A percentile compares a stretch with the other conserved stretches of the same genome.
Conservation (phyloP, 2,329 filamentous ascomycete genomes). For the Geosmithia putterillii region DNA sequence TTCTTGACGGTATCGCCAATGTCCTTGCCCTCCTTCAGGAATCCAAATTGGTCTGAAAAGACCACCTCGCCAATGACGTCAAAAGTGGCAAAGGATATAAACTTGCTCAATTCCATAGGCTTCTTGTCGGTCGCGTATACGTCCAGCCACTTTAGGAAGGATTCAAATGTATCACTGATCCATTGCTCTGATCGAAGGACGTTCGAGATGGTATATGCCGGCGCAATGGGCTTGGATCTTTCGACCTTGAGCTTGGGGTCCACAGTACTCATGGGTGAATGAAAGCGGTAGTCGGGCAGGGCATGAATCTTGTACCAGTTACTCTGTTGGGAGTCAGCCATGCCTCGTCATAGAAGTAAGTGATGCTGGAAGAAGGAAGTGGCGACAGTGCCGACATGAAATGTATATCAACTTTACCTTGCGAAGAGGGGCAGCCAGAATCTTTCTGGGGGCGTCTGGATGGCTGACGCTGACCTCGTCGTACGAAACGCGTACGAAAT, state of each 20-base stretch:
- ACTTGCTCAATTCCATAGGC: slow-evolving; percentile 5
- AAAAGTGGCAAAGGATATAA: slow-evolving; percentile 4
- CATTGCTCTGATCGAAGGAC: slow-evolving; percentile 3
- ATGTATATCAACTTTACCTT: neutral
- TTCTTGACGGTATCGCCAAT: slow-evolving; percentile 16
- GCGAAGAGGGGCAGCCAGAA: slow-evolving; percentile 3
- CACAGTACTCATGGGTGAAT: slow-evolving; percentile 4
- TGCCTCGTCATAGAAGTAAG: too few species aligned
- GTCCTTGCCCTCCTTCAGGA: slow-evolving; percentile 8
- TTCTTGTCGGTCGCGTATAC: slow-evolving; percentile 1
- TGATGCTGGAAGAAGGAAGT: too few species aligned
- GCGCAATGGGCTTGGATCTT: slow-evolving; percentile 3
- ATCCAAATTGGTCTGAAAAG: slow-evolving; percentile 8
- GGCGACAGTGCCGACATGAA: too few species aligned
- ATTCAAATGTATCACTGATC: slow-evolving; percentile 3
- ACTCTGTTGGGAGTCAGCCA: too few species aligned
- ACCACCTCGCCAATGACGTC: slow-evolving; percentile 5
- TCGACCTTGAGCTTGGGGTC: slow-evolving; percentile 5
- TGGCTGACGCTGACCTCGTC: slow-evolving; percentile 29
- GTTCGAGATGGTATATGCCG: slow-evolving; percentile 4
- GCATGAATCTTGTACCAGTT: slow-evolving; percentile 6
- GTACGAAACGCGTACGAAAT: slow-evolving; percentile 29
- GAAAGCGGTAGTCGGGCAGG: slow-evolving; percentile 6
- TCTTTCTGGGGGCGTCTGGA: slow-evolving; percentile 5
- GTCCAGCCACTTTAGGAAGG: slow-evolving; percentile 3